Base-by-base conservation (phyloP, 257 asterid genomes). In the Solanum verrucosum region DNA sequence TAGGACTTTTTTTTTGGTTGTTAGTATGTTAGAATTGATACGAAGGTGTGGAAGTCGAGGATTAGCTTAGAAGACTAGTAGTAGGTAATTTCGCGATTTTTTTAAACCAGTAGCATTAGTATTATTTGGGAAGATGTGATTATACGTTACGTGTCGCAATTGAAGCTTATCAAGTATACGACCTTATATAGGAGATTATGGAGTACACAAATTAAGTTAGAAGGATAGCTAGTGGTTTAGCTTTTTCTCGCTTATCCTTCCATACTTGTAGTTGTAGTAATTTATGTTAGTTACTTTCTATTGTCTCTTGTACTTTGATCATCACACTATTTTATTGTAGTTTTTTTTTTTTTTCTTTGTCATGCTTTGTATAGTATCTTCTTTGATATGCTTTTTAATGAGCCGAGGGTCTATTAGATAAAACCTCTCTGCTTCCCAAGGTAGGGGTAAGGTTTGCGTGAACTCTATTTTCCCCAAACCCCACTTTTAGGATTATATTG, bases 401-500 rank as follows among this genome's bases (percentile, higher is more conserved):
- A 63, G 33, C 33, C 8, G 5, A n/a, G 16, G 33, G 7, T 4
- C 71, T 63, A 10, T 10, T 10, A 1, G 31, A 23, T 0, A 21
- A 20, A 60, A 9, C 70, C 0, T 21, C 29, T 23, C 29, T 60
- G 0, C 5, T 0, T 1, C 29, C 6, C 14, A 23, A 9, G 29
- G 29, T 60, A 60, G 70, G 0, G 70, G 5, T 23, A 60, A 60
- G 70, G 70, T 60, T 4, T 63, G 70, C 70, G 2, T 63, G 0
- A 0, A 63, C 0, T 9, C 29, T 63, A 63, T 0, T 0, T 1
- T 63, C 70, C 3, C 29, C 14, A 4, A n/a, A 9, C 14, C 3
- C 15, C 29, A 63, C 31, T n/a, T 23, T 23, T 63, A 7, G 71
- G 29, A 63, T 63, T 63, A 4, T n/a, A 63, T n/a, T 63, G 70